These are phyloP conservation scores for Metarhizium robertsii DNA, from an alignment of 2,329 filamentous ascomycete genomes.

Conservation along the genomic window DNA sequence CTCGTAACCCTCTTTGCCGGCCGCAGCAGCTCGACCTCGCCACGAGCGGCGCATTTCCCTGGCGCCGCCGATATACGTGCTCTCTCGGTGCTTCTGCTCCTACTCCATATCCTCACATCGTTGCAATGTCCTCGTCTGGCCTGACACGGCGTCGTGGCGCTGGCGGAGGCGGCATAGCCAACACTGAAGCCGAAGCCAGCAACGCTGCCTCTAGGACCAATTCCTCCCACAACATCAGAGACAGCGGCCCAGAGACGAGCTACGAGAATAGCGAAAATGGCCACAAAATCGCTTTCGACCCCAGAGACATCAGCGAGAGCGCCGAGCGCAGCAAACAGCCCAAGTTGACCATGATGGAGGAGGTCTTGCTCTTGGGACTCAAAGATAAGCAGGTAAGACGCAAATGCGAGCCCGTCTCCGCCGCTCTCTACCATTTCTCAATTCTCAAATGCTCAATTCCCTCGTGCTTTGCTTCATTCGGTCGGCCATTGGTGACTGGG, in stretches of 20 bases:
- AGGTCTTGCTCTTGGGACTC: conserved; percentile 85
- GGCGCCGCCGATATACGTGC: conserved; percentile 2
- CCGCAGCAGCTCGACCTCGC: background rate
- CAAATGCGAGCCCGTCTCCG: background rate
- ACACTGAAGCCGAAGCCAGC: conserved; percentile 45
- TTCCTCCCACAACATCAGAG: conserved; percentile 42
- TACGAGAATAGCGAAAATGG: conserved; percentile 92
- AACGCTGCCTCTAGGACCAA: conserved; percentile 48
- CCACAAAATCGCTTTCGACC: conserved; percentile 97
- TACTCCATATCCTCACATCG: background rate
- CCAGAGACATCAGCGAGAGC: conserved; percentile 93
- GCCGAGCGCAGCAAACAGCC: conserved; percentile 95
- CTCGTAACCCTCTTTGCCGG: background rate
- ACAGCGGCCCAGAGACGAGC: conserved; percentile 61
- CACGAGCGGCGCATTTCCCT: conserved; percentile 6
- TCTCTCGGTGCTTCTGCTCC: background rate
- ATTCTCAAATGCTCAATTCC: background rate
- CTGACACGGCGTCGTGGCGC: conserved; percentile 60
- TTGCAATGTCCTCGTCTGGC: conserved; percentile 36
- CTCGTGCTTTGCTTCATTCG: background rate
- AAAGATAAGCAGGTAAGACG: conserved; percentile 90
- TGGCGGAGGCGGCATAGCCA: conserved; percentile 54
- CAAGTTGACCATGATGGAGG: conserved; percentile 97
- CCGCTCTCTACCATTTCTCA: background rate
- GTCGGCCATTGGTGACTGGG: background rate